Evolutionary conservation across 2,329 filamentous ascomycete species (phyloP).

Genomic region (Ilyonectria sp.): DNA sequence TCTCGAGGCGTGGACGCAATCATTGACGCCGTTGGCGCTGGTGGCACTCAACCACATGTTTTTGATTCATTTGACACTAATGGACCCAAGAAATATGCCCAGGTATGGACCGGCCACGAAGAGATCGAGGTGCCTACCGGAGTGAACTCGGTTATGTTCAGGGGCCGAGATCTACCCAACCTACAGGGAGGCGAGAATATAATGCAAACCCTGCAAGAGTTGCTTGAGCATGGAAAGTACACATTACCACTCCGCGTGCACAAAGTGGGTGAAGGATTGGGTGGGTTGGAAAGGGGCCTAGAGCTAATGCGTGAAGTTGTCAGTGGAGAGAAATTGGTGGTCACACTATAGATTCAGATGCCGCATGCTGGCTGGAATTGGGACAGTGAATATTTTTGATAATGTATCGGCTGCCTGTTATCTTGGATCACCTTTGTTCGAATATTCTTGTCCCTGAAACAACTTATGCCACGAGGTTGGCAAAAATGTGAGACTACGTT

Average conservation of each 20-base stretch:
- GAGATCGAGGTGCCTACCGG: slow-evolving; percentile 2
- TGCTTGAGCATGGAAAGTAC: slow-evolving; percentile 5
- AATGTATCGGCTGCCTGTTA: too few species aligned
- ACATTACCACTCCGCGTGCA: slow-evolving; percentile 8
- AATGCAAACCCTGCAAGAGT: neutral
- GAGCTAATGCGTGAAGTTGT: slow-evolving; percentile 4
- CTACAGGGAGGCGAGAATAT: slow-evolving; percentile 10
- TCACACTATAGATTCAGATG: slow-evolving; percentile 6
- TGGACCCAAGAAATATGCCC: neutral
- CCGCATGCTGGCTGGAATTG: neutral
- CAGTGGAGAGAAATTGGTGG: slow-evolving; percentile 16
- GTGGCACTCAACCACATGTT: neutral
- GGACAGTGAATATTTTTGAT: too few species aligned
- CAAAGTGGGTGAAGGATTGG: neutral
- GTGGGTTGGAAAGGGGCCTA: slow-evolving; percentile 7
- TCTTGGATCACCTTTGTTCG: too few species aligned
- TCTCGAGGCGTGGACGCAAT: slow-evolving; percentile 4
- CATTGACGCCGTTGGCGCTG: slow-evolving; percentile 14
- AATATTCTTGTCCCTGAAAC: too few species aligned
- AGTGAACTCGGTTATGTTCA: slow-evolving; percentile 7
- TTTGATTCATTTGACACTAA: slow-evolving; percentile 2
- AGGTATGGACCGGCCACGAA: slow-evolving; percentile 15
- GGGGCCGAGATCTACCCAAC: neutral
- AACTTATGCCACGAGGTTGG: too few species aligned
- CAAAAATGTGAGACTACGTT: too few species aligned